phyloP scores from a whole-genome alignment of 1,139 yeast genomes.

The Casaregolazyma suthepensis region DNA sequence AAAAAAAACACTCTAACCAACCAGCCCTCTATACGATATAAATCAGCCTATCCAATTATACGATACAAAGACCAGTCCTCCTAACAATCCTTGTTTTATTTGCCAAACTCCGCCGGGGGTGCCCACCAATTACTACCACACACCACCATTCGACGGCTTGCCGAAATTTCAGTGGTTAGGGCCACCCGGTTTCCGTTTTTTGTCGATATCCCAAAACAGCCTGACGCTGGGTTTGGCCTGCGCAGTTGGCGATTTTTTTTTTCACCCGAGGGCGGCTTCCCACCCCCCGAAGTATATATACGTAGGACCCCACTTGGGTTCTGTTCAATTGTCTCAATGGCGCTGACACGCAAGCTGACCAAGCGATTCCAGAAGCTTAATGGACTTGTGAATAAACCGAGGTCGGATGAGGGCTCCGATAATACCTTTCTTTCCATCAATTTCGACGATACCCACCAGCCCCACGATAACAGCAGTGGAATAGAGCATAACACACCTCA shows the following conservation, averaged over 20 bases:
- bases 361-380: slow-evolving; percentile 23
- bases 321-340: slow-evolving; percentile 12
- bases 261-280: background rate
- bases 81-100: no score
- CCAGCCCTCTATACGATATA: background rate
- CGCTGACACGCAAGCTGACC: slow-evolving; percentile 23
- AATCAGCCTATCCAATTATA: background rate
- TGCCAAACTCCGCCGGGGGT: background rate
- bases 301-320: background rate
- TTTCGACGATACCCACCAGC: slow-evolving; percentile 5
- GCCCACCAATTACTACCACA: background rate
- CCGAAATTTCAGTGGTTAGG: background rate
- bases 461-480: background rate
- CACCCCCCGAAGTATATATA: background rate
- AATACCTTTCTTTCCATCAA: slow-evolving; percentile 2
- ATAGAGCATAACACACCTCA: background rate
- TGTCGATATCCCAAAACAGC: background rate
- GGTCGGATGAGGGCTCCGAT: background rate
- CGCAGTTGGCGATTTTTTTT: background rate
- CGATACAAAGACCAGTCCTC: background rate
- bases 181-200: background rate
- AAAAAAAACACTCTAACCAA: no score
- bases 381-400: slow-evolving; percentile 9
- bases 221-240: background rate
- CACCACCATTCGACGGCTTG: background rate